These are phyloP conservation scores for Candida sp. DNA, from an alignment of 1,139 yeast species.

Conservation along the genomic window DNA sequence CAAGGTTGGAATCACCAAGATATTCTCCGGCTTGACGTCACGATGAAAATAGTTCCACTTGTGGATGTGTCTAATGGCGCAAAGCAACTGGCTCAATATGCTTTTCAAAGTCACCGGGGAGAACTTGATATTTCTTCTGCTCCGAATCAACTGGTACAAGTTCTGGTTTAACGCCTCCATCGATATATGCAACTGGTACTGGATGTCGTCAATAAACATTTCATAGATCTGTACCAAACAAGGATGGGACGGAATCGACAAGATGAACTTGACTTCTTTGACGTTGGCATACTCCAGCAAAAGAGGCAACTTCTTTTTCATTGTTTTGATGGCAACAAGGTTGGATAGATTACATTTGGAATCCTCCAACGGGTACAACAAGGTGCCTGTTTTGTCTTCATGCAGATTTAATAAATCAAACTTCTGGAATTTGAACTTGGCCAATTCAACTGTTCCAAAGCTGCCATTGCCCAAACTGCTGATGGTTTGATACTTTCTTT, in stretches of 20 bases:
- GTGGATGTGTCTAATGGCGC: conserved; percentile 87
- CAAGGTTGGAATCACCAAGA: conserved; percentile 65
- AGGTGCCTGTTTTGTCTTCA: conserved; percentile 37
- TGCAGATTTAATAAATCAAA: conserved; percentile 16
- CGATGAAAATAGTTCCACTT: conserved; percentile 77
- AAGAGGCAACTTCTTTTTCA: conserved; percentile 57
- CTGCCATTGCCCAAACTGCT: conserved; percentile 74
- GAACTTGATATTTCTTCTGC: conserved; percentile 54
- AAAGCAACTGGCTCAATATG: conserved; percentile 70
- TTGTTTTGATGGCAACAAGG: conserved; percentile 84
- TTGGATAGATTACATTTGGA: conserved; percentile 30
- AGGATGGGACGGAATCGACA: conserved; percentile 71
- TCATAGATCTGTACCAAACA: conserved; percentile 78
- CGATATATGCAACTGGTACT: conserved; percentile 70
- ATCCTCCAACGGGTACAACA: conserved; percentile 51
- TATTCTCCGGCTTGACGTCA: conserved; percentile 82
- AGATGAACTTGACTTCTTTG: conserved; percentile 77
- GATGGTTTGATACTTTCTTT: conserved; percentile 51
- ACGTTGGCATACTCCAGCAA: conserved; percentile 64
- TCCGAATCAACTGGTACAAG: conserved; percentile 71
- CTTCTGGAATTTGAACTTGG: conserved; percentile 39
- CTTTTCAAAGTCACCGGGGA: conserved; percentile 64
- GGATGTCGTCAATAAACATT: conserved; percentile 68
- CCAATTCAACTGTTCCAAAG: conserved; percentile 75
- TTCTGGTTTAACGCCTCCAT: conserved; percentile 92